Evolutionary conservation across 768 basidiomycete genomes (phyloP).

Genomic region (Lactifluus subvellereus): DNA sequence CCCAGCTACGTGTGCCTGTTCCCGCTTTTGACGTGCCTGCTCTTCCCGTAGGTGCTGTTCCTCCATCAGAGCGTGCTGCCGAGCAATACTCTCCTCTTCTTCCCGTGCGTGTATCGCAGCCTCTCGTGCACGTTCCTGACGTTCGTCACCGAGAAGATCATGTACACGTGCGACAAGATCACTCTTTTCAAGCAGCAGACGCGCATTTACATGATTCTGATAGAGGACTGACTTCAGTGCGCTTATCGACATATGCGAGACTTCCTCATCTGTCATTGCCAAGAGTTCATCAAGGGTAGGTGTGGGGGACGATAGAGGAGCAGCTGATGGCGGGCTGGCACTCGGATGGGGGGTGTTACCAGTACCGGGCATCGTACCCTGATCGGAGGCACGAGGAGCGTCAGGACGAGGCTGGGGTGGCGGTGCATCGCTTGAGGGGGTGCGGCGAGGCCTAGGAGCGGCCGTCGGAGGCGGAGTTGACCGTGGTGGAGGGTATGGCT

Average conservation of each 20-base stretch:
- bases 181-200: constrained; percentile 75
- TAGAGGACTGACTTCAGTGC: constrained; percentile 75
- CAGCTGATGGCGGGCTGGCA: constrained; percentile 4
- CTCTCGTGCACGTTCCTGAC: constrained; percentile 45
- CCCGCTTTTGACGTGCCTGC: constrained; percentile 26
- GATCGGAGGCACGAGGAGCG: background rate
- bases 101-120: constrained; percentile 34
- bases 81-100: constrained; percentile 24
- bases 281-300: constrained; percentile 70
- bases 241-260: constrained; percentile 60
- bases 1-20: background rate
- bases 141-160: constrained; percentile 59
- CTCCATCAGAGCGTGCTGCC: constrained; percentile 25
- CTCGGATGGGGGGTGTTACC: constrained; percentile 1
- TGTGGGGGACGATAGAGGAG: constrained; percentile 28
- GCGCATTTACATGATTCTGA: constrained; percentile 65
- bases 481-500: constrained; percentile 22
- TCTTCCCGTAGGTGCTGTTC: constrained; percentile 30
- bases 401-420: constrained; percentile 3
- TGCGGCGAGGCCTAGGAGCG: constrained; percentile 2
- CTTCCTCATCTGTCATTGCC: constrained; percentile 47
- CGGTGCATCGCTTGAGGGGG: background rate
- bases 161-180: constrained; percentile 73
- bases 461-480: constrained; percentile 20
- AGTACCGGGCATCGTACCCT: constrained; percentile 1